phyloP scores from a whole-genome alignment of 2,329 filamentous ascomycete genomes.

The Colletotrichum melonis region DNA sequence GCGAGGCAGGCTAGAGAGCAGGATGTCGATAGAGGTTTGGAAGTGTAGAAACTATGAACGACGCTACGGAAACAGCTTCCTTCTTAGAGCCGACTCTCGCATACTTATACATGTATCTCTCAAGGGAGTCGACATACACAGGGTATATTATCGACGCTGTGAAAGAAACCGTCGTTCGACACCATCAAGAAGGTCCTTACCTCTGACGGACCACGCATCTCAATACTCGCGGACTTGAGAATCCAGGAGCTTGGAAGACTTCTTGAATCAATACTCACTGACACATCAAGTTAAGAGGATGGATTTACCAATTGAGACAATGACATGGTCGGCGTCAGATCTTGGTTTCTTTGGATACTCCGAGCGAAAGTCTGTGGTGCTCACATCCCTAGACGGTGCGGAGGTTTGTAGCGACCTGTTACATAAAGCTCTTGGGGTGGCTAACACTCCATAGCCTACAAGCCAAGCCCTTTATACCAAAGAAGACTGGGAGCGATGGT shows the following conservation, averaged over 20 bases:
- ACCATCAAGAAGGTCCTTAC: too few relatives aligned
- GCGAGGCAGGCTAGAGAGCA: neutral
- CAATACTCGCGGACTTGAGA: neutral
- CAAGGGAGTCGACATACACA: neutral
- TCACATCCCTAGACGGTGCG: neutral
- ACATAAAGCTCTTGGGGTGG: neutral
- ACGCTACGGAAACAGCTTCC: neutral
- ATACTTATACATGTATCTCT: neutral
- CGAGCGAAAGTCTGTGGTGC: conserved; percentile 2
- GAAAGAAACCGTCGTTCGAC: too few relatives aligned
- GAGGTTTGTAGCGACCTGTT: neutral
- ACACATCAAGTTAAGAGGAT: neutral
- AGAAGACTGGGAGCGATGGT: conserved; percentile 23
- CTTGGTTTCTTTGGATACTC: neutral
- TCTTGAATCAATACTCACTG: too few relatives aligned
- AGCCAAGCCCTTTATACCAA: neutral
- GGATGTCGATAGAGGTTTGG: neutral
- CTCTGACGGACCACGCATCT: neutral
- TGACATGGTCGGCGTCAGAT: neutral
- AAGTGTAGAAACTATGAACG: neutral
- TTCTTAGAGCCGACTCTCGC: neutral
- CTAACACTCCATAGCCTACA: neutral
- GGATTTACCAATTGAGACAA: neutral
- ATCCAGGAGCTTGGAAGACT: neutral
- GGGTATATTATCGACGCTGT: too few relatives aligned